phyloP scores from a whole-genome alignment of 257 asterid genomes.

The Fraxinus quadrangulata region DNA sequence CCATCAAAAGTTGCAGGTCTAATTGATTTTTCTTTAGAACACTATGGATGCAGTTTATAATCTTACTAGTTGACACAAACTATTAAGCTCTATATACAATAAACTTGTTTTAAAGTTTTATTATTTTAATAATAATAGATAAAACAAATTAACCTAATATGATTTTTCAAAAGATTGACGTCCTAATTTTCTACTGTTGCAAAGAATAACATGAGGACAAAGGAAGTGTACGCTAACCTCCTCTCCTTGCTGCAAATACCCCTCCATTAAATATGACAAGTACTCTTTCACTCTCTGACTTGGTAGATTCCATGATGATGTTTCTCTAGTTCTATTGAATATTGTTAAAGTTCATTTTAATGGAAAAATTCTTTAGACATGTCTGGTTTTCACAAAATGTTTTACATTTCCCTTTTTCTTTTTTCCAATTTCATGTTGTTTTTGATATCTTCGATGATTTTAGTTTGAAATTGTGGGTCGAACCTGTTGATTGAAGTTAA shows the following conservation, averaged over 20 bases:
- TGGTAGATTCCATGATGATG: too few relatives aligned
- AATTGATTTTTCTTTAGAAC: neutral
- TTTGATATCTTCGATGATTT: too few relatives aligned
- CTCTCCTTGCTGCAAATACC: slow-evolving; percentile 12
- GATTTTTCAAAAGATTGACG: neutral
- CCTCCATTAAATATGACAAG: neutral
- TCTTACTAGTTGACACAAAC: neutral
- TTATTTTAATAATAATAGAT: neutral
- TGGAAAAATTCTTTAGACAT: too few relatives aligned
- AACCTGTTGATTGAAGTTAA: too few relatives aligned
- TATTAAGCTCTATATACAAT: neutral
- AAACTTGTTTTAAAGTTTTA: neutral
- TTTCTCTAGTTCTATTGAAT: too few relatives aligned
- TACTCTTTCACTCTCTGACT: too few relatives aligned
- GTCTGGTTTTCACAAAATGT: too few relatives aligned
- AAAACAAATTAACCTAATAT: neutral
- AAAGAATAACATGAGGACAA: neutral
- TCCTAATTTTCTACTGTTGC: neutral
- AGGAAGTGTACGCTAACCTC: neutral
- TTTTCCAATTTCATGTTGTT: too few relatives aligned
- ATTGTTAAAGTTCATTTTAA: too few relatives aligned
- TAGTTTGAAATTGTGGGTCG: too few relatives aligned
- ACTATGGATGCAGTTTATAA: neutral
- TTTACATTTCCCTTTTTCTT: too few relatives aligned
- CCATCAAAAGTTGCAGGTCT: neutral